phyloP scores from a whole-genome alignment of 1,139 yeast species.

The Suzukiozyma palmioleophila region DNA sequence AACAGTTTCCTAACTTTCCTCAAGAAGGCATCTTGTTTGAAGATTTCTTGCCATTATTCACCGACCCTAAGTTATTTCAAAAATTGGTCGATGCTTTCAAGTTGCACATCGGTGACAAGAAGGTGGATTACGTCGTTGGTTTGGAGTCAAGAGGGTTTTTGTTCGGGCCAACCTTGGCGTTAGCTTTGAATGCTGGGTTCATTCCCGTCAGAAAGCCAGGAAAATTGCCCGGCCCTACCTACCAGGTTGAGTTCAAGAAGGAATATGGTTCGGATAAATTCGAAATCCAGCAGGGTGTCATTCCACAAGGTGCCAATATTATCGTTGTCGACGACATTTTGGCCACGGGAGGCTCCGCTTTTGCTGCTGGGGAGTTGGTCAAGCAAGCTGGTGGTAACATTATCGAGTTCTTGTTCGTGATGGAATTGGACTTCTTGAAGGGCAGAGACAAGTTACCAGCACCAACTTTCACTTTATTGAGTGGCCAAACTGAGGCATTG shows the following conservation, averaged over 20 bases:
- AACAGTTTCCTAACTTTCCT: conserved; percentile 92
- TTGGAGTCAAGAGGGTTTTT: conserved; percentile 95
- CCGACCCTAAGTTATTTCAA: conserved; percentile 74
- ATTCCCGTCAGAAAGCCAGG: conserved; percentile 95
- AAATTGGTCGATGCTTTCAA: conserved; percentile 79
- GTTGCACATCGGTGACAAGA: conserved; percentile 60
- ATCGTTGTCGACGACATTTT: conserved; percentile 91
- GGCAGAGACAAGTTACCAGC: conserved; percentile 87
- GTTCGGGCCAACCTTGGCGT: conserved; percentile 92
- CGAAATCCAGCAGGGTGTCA: conserved; percentile 81
- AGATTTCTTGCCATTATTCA: conserved; percentile 92
- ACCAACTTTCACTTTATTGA: conserved; percentile 81
- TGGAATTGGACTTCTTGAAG: conserved; percentile 92
- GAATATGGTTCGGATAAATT: conserved; percentile 91
- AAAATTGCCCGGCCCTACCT: conserved; percentile 84
- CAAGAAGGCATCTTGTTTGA: conserved; percentile 89
- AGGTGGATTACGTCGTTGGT: conserved; percentile 88
- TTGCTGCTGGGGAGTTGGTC: conserved; percentile 87
- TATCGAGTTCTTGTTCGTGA: conserved; percentile 76
- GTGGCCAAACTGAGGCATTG: conserved; percentile 66
- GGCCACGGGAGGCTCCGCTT: conserved; percentile 97
- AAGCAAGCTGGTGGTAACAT: conserved; percentile 61
- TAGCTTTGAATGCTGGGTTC: conserved; percentile 84
- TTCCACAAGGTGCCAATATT: conserved; percentile 76
- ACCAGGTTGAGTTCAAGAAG: conserved; percentile 71